Conservation (phyloP, 2,329 filamentous ascomycete species). For the Ophiostoma novo-ulmi region DNA sequence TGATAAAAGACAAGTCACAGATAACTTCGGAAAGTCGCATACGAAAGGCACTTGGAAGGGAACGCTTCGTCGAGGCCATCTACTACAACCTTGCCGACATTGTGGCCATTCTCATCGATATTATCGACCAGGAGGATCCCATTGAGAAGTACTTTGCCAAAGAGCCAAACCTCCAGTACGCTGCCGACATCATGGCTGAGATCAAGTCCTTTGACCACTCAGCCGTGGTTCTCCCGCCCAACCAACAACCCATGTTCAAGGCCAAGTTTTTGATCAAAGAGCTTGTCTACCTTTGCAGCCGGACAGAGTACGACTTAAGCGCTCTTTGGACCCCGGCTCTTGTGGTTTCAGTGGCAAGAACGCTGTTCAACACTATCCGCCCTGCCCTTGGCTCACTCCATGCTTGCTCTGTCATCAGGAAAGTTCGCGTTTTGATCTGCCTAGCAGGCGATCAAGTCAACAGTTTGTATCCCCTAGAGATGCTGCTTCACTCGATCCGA, state of each 20-base stretch:
- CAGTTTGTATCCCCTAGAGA: slow-evolving; percentile 78
- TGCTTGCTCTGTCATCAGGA: slow-evolving; percentile 79
- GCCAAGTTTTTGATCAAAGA: slow-evolving; percentile 71
- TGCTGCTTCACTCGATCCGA: slow-evolving; percentile 76
- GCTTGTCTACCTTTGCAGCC: slow-evolving; percentile 70
- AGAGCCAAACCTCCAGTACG: slow-evolving; percentile 53
- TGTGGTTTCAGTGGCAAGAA: slow-evolving; percentile 68
- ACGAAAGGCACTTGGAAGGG: slow-evolving; percentile 62
- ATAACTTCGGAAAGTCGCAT: slow-evolving; percentile 61
- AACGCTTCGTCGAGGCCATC: slow-evolving; percentile 58
- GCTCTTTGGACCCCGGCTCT: slow-evolving; percentile 71
- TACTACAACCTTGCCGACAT: slow-evolving; percentile 70
- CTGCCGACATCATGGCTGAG: slow-evolving; percentile 58
- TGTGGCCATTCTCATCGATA: slow-evolving; percentile 67
- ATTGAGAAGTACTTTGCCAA: slow-evolving; percentile 63
- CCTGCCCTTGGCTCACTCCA: slow-evolving; percentile 80
- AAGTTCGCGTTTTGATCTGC: slow-evolving; percentile 74
- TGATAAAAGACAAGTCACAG: slow-evolving; percentile 37
- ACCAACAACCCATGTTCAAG: slow-evolving; percentile 82
- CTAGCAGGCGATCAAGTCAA: slow-evolving; percentile 69
- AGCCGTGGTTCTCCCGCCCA: slow-evolving; percentile 59
- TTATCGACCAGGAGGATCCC: slow-evolving; percentile 71
- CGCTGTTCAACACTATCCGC: slow-evolving; percentile 74
- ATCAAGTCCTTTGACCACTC: slow-evolving; percentile 69
- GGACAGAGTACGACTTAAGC: slow-evolving; percentile 59